Evolutionary conservation across 495 filamentous ascomycete species (phyloP).

Genomic region (Aspergillus haitiensis): DNA sequence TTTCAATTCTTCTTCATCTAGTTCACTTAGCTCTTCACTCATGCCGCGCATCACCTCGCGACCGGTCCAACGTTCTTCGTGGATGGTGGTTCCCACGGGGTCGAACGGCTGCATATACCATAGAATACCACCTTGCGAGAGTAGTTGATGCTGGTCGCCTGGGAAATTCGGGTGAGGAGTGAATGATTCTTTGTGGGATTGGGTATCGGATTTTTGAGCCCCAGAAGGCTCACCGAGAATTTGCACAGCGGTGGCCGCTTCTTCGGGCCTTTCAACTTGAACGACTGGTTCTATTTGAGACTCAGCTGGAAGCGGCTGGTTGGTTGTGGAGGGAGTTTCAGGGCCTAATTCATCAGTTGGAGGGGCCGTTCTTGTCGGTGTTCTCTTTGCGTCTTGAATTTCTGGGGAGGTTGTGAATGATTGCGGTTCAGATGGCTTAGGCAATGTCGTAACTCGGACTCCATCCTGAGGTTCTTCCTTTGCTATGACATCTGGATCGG

Average conservation of each 20-base stretch:
- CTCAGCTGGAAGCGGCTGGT: conserved; percentile 18
- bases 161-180: conserved; percentile 50
- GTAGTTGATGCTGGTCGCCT: conserved; percentile 53
- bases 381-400: conserved; percentile 2
- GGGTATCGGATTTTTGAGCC: conserved; percentile 13
- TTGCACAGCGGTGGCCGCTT: conserved; percentile 20
- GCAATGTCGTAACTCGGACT: conserved; percentile 2
- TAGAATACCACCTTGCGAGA: conserved; percentile 73
- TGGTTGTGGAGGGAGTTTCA: conserved; percentile 4
- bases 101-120: conserved; percentile 89
- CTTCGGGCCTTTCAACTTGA: conserved; percentile 15
- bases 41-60: conserved; percentile 72
- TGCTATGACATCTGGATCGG: conserved; percentile 20
- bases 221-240: conserved; percentile 26
- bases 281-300: conserved; percentile 16
- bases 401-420: conserved; percentile 6
- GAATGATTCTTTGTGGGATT: conserved; percentile 24
- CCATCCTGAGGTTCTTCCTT: conserved; percentile 22
- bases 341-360: neutral
- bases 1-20: conserved; percentile 83
- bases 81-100: conserved; percentile 69
- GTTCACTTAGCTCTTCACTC: conserved; percentile 83
- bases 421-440: conserved; percentile 11
- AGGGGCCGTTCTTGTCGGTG: neutral
- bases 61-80: conserved; percentile 77